These are phyloP conservation scores for Clathrospora elynae DNA, from an alignment of 2,329 filamentous ascomycete genomes.

Conservation along the genomic window DNA sequence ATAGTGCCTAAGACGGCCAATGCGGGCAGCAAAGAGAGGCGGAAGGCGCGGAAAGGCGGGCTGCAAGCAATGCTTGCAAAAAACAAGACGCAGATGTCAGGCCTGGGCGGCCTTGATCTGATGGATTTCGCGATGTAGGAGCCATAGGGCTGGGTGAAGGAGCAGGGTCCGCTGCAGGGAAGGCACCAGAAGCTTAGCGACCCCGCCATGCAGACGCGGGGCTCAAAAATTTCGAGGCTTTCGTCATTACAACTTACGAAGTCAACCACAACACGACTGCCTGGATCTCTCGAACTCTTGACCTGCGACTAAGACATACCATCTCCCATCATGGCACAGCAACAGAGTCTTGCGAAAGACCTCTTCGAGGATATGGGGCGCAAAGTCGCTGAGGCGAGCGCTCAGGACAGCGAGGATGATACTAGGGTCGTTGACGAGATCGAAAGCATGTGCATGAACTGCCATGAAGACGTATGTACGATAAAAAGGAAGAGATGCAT, in stretches of 20 bases:
- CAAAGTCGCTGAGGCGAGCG: constrained; percentile 52
- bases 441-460: constrained; percentile 61
- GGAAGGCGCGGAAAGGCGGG: constrained; percentile 60
- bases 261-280: constrained; percentile 2
- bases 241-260: constrained; percentile 22
- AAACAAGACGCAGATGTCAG: constrained; percentile 46
- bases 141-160: constrained; percentile 36
- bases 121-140: constrained; percentile 60
- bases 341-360: constrained; percentile 51
- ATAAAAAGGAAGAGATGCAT: constrained; percentile 1
- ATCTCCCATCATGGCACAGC: constrained; percentile 40
- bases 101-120: constrained; percentile 53
- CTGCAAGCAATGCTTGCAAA: constrained; percentile 60
- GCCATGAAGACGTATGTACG: constrained; percentile 53
- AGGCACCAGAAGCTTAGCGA: constrained; percentile 30
- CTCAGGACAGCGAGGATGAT: constrained; percentile 45
- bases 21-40: constrained; percentile 59
- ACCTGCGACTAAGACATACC: constrained; percentile 1
- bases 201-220: constrained; percentile 39
- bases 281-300: not conserved
- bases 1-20: constrained; percentile 47
- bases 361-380: constrained; percentile 60
- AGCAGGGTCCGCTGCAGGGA: constrained; percentile 29
- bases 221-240: constrained; percentile 41
- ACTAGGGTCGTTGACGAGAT: constrained; percentile 59